These are phyloP conservation scores for Periconia sp. DNA, from an alignment of 2,329 filamentous ascomycete genomes.

Conservation along the genomic window DNA sequence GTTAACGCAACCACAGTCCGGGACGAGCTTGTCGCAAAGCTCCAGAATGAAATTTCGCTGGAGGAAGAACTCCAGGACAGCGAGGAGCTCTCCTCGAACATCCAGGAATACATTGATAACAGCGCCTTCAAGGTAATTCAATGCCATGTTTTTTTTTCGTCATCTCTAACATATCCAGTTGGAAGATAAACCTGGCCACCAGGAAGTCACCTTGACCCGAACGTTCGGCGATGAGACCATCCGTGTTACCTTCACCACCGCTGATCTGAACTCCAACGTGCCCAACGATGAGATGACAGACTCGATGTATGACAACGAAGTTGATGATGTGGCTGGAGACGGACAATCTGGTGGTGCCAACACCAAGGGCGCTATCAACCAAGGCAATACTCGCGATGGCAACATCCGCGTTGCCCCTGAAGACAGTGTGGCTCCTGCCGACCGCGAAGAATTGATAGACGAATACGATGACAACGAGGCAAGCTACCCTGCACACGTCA, in stretches of 20 bases:
- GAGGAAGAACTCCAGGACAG: slow-evolving; percentile 79
- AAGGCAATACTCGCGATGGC: slow-evolving; percentile 52
- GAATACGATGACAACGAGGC: slow-evolving; percentile 55
- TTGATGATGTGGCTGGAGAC: slow-evolving; percentile 43
- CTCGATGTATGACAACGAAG: slow-evolving; percentile 53
- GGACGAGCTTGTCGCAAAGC: slow-evolving; percentile 81
- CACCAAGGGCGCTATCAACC: slow-evolving; percentile 59
- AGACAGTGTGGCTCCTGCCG: slow-evolving; percentile 58
- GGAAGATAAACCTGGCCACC: slow-evolving; percentile 77
- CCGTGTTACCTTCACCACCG: slow-evolving; percentile 80
- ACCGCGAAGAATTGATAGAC: slow-evolving; percentile 60
- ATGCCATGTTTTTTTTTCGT: not conserved
- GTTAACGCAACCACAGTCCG: slow-evolving; percentile 50
- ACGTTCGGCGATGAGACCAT: slow-evolving; percentile 89
- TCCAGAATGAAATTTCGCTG: slow-evolving; percentile 60
- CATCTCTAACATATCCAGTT: slow-evolving; percentile 43
- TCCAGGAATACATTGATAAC: slow-evolving; percentile 88
- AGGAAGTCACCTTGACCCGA: slow-evolving; percentile 84
- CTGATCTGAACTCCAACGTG: slow-evolving; percentile 66
- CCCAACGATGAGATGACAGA: slow-evolving; percentile 51
- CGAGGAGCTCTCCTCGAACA: slow-evolving; percentile 71
- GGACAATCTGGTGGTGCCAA: slow-evolving; percentile 59
- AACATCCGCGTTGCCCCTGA: slow-evolving; percentile 60
- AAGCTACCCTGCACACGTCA: slow-evolving; percentile 78
- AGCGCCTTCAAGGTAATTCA: slow-evolving; percentile 71